phyloP scores from a whole-genome alignment of 202 grass and related monocot species.

The Zizania palustris region DNA sequence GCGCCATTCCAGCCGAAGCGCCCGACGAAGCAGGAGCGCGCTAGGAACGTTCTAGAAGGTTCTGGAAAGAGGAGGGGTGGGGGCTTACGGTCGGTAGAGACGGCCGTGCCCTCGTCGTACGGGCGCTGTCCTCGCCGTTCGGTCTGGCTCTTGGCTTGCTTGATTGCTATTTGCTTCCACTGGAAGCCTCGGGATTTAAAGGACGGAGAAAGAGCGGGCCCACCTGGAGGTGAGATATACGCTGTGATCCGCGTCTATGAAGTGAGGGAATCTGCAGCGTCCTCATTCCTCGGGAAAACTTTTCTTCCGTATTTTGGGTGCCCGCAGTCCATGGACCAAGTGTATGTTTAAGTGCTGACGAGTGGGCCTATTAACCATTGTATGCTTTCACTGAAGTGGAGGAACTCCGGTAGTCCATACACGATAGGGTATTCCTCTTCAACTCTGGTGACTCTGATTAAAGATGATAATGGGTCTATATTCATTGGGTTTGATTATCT shows the following conservation, averaged over 20 bases:
- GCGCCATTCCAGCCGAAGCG: background rate
- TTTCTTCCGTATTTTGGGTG: too few relatives aligned
- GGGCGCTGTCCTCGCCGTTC: too few relatives aligned
- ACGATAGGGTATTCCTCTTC: too few relatives aligned
- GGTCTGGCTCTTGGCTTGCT: background rate
- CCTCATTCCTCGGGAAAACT: background rate
- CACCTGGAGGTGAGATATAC: background rate
- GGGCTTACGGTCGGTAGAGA: constrained; percentile 35
- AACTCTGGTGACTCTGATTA: too few relatives aligned
- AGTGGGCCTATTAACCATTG: too few relatives aligned
- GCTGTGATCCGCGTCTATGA: background rate
- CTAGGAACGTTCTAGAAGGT: background rate
- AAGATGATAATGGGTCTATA: too few relatives aligned
- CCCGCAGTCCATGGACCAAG: too few relatives aligned
- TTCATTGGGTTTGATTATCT: too few relatives aligned
- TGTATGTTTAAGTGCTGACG: too few relatives aligned
- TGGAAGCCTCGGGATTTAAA: constrained; percentile 37
- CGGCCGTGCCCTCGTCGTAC: background rate
- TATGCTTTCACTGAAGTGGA: too few relatives aligned
- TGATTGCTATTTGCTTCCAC: background rate
- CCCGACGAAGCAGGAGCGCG: background rate
- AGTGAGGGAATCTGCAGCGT: background rate
- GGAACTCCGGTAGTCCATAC: too few relatives aligned
- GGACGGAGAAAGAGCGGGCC: background rate
- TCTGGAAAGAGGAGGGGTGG: constrained; percentile 21